phyloP scores from a whole-genome alignment of 768 basidiomycete species.

The Lactarius psammicola region DNA sequence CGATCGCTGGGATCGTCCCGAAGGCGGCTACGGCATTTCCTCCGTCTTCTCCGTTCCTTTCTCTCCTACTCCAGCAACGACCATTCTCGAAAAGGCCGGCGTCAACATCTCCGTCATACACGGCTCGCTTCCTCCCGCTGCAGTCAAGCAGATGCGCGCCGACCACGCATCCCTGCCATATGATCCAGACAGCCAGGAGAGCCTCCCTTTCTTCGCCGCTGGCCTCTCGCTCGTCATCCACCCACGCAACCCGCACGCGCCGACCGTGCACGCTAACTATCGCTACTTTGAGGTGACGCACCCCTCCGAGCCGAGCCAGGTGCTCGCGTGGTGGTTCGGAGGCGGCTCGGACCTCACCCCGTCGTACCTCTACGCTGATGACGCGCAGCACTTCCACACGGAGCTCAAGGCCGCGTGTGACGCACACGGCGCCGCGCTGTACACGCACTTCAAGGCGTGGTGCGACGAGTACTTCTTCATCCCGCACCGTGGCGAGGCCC shows the following conservation, averaged over 20 bases:
- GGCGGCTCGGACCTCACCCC: conserved; percentile 96
- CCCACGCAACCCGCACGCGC: conserved; percentile 88
- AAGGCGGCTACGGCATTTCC: conserved; percentile 76
- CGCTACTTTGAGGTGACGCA: conserved; percentile 91
- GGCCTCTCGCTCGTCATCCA: conserved; percentile 93
- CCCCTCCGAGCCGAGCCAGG: conserved; percentile 37
- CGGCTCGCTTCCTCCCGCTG: conserved; percentile 81
- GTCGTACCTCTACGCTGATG: conserved; percentile 85
- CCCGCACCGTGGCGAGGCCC: conserved; percentile 78
- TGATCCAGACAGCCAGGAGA: conserved; percentile 51
- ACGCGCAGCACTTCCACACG: conserved; percentile 82
- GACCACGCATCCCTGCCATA: conserved; percentile 80
- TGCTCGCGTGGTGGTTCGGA: conserved; percentile 97
- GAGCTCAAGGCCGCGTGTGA: conserved; percentile 77
- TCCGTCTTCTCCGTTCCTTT: conserved; percentile 68
- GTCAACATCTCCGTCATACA: conserved; percentile 94
- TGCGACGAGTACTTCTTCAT: conserved; percentile 98
- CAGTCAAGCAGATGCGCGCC: conserved; percentile 92
- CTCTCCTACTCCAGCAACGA: conserved; percentile 33
- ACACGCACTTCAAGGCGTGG: conserved; percentile 86
- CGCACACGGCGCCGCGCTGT: conserved; percentile 62
- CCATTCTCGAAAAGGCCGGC: conserved; percentile 90
- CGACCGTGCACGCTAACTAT: conserved; percentile 94
- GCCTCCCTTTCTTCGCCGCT: conserved; percentile 89
- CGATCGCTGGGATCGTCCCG: conserved; percentile 71